phyloP scores from a whole-genome alignment of 2,329 filamentous ascomycete species.

The Calonectria pseudoreteaudii region DNA sequence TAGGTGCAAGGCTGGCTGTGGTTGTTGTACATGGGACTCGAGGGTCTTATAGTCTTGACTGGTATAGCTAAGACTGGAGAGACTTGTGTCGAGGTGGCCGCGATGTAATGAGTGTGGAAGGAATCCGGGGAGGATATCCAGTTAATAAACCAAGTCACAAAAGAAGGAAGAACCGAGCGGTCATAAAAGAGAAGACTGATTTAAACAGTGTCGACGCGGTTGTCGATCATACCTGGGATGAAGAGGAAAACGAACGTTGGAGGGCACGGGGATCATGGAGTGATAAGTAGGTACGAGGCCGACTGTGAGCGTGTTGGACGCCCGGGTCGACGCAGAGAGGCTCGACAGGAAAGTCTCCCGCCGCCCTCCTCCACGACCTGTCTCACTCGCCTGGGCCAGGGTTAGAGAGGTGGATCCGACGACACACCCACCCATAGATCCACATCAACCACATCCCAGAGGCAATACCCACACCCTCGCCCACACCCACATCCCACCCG shows the following conservation, averaged over 20 bases:
- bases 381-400: slow-evolving; percentile 62
- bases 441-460: slow-evolving; percentile 40
- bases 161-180: slow-evolving; percentile 64
- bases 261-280: slow-evolving; percentile 57
- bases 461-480: slow-evolving; percentile 34
- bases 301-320: slow-evolving; percentile 52
- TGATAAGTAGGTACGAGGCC: slow-evolving; percentile 66
- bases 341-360: slow-evolving; percentile 45
- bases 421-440: slow-evolving; percentile 34
- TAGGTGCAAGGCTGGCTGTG: slow-evolving; percentile 40
- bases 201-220: slow-evolving; percentile 59
- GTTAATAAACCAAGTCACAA: slow-evolving; percentile 57
- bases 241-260: slow-evolving; percentile 50
- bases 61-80: slow-evolving; percentile 18
- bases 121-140: slow-evolving; percentile 55
- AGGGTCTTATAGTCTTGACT: slow-evolving; percentile 18
- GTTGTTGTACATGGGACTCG: slow-evolving; percentile 48
- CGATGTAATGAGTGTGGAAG: slow-evolving; percentile 56
- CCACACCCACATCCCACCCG: slow-evolving; percentile 33
- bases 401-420: slow-evolving; percentile 46
- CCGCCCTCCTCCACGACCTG: slow-evolving; percentile 56
- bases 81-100: slow-evolving; percentile 38
- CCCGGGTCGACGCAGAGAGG: slow-evolving; percentile 43
- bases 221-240: slow-evolving; percentile 60
- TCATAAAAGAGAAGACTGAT: slow-evolving; percentile 58